Evolutionary conservation across 306 rosid species (phyloP).

Genomic region (Rosa persica): DNA sequence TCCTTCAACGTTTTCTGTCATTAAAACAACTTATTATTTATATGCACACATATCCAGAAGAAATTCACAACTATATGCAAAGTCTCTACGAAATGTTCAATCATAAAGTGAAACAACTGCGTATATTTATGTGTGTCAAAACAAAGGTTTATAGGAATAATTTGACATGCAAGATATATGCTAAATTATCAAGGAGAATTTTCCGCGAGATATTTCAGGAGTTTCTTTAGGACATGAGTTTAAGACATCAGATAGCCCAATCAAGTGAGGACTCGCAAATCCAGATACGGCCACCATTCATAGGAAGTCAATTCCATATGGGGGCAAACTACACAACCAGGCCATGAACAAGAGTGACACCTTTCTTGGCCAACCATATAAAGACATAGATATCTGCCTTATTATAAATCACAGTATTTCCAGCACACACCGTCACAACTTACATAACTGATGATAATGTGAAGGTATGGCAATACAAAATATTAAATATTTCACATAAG

Average conservation of each 20-base stretch:
- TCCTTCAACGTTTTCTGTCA: constrained; percentile 61
- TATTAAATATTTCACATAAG: neutral
- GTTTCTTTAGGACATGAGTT: neutral
- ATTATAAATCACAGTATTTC: neutral
- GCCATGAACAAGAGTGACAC: neutral
- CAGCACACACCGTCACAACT: neutral
- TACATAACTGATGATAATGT: neutral
- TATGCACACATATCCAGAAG: neutral
- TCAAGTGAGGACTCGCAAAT: neutral
- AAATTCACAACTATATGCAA: neutral
- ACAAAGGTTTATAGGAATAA: neutral
- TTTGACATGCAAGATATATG: neutral
- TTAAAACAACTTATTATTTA: constrained; percentile 24
- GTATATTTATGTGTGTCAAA: neutral
- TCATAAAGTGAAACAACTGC: neutral
- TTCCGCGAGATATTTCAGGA: neutral
- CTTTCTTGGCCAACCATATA: neutral
- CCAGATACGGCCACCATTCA: neutral
- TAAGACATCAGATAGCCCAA: neutral
- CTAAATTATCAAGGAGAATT: neutral
- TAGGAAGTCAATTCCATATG: neutral
- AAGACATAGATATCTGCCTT: neutral
- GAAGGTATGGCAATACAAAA: neutral
- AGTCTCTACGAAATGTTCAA: neutral
- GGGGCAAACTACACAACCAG: neutral